These are phyloP conservation scores for Globisporangium apiculatum DNA, from an alignment of 352 stramenopile genomes.

Conservation along the genomic window DNA sequence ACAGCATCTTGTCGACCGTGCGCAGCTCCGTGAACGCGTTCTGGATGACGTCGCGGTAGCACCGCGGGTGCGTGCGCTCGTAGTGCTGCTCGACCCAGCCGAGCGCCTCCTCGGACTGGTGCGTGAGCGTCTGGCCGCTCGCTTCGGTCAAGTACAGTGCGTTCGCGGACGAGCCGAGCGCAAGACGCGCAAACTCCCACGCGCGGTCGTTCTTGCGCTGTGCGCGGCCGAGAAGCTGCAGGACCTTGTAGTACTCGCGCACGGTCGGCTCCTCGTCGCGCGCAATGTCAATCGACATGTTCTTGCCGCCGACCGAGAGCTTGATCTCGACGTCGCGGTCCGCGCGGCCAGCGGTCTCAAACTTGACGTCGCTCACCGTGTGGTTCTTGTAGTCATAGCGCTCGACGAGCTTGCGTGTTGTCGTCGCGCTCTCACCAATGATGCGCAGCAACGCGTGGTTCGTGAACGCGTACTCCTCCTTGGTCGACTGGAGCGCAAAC, in stretches of 20 bases:
- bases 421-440: slow-evolving; percentile 30
- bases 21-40: slow-evolving; percentile 15
- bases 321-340: slow-evolving; percentile 44
- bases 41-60: slow-evolving; percentile 29
- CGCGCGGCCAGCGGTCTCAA: slow-evolving; percentile 37
- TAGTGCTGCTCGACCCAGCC: slow-evolving; percentile 26
- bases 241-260: slow-evolving; percentile 34
- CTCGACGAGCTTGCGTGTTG: slow-evolving; percentile 33
- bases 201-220: slow-evolving; percentile 27
- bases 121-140: slow-evolving; percentile 24
- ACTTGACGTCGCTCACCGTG: slow-evolving; percentile 20
- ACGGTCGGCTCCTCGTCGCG: slow-evolving; percentile 20
- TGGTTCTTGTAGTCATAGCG: slow-evolving; percentile 27
- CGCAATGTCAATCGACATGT: slow-evolving; percentile 26
- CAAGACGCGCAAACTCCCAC: slow-evolving; percentile 25
- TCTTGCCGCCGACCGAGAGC: slow-evolving; percentile 19
- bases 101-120: slow-evolving; percentile 28
- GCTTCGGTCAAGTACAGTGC: slow-evolving; percentile 27
- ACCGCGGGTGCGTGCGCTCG: slow-evolving; percentile 26
- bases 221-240: slow-evolving; percentile 24
- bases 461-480: slow-evolving; percentile 59
- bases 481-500: slow-evolving; percentile 48
- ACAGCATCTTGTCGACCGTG: slow-evolving; percentile 5
- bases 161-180: slow-evolving; percentile 21
- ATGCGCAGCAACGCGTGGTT: slow-evolving; percentile 45